Base-by-base conservation (phyloP, 768 basidiomycete genomes). In the Asterophora parasitica region DNA sequence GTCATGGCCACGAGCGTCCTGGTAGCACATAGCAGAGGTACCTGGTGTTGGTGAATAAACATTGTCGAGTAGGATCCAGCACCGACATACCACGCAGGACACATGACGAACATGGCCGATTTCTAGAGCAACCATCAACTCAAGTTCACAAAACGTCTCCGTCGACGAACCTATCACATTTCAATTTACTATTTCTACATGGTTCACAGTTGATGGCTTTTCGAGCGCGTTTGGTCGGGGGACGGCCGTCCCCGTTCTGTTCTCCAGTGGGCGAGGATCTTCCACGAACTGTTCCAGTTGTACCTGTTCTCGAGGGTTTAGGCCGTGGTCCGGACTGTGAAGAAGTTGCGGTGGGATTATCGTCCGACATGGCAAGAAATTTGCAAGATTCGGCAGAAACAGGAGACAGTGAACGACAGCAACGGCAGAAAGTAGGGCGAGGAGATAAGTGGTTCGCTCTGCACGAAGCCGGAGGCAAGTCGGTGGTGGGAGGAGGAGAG, bases 131-230 rank as follows among this genome's bases (percentile, higher is more conserved):
- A 34, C 49, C 47, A 34, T 50, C 42, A 49, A 51, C 51, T 53
- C 46, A 50, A 46, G 56, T 36, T 43, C 26, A 47, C 10, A 44
- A 40, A n/a, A 36, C 38, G 46, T 27, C 45, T 32, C 49, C 39
- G 41, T 30, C 47, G 54, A 65, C 68, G 37, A 47, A 85, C 88
- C 88, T 82, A 66, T 92, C 89, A 71, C 89, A 92, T 68, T 92
- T 90, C 57, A 91, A 79, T 68, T 91, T 89, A 73, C 83, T 87
- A 57, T 82, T 85, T 61, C 89, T 76, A 70, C 89, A 92, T 2
- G 89, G 89, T 58, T 89, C 88, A 61, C 89, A 92, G 68, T 92
- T 92, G 57, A 92, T 89, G 13, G 89, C 88, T 61, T 91, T 91
- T 50, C 89, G 75, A 0, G 89, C 85, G 38, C 89, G 82, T 66